These are phyloP conservation scores for Pisolithus tinctorius DNA, from an alignment of 768 basidiomycete genomes.

Conservation along the genomic window DNA sequence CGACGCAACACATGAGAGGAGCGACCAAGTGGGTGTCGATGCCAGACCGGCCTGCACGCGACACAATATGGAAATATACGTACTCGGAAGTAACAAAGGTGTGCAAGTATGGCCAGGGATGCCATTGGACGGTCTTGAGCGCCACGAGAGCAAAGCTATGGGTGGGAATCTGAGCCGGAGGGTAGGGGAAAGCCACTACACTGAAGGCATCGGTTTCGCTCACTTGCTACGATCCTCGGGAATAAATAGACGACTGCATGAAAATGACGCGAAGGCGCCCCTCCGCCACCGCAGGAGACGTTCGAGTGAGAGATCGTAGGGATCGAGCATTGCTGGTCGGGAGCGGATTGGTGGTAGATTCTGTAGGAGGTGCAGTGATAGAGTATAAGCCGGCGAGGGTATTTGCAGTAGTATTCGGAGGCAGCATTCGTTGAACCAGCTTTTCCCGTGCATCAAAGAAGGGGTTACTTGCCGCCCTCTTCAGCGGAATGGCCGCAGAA, in stretches of 20 bases:
- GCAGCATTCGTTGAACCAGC: conserved; percentile 15
- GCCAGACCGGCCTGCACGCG: conserved; percentile 1
- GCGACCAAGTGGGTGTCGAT: background rate
- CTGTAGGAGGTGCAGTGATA: conserved; percentile 18
- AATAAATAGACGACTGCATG: conserved; percentile 45
- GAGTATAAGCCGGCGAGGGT: conserved; percentile 38
- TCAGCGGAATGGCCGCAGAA: background rate
- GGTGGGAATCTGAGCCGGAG: conserved; percentile 4
- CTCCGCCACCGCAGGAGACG: conserved; percentile 39
- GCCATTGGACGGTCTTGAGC: background rate
- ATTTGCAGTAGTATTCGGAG: conserved; percentile 4
- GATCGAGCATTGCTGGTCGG: conserved; percentile 44
- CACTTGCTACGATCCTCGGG: conserved; percentile 18
- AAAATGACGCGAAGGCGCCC: conserved; percentile 50
- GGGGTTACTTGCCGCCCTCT: conserved; percentile 22
- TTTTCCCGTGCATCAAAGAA: conserved; percentile 34
- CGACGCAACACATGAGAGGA: background rate
- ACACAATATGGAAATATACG: background rate
- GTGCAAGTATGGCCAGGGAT: conserved; percentile 1
- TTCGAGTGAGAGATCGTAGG: conserved; percentile 54
- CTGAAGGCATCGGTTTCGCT: conserved; percentile 21
- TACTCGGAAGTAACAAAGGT: conserved; percentile 7
- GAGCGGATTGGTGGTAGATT: conserved; percentile 23
- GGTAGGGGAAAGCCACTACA: conserved; percentile 13
- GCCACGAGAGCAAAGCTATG: conserved; percentile 1